A percentile compares a stretch with the other conserved stretches of the same genome.
Conservation (phyloP, 176 grass and related monocot species). For the Cocos nucifera region DNA sequence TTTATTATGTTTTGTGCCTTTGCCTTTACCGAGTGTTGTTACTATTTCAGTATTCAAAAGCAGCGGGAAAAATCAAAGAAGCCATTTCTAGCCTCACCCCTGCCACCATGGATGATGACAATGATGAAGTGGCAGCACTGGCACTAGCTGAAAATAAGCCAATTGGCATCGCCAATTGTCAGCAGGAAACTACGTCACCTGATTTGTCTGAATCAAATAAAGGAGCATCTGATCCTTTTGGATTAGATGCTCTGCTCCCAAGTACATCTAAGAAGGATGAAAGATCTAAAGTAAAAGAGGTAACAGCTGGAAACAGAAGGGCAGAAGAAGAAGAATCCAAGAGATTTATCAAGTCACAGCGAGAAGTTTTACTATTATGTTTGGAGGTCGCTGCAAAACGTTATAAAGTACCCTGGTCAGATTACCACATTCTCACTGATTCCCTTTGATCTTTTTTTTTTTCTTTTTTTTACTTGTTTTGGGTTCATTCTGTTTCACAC, state of each 20-base stretch:
- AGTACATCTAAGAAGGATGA: constrained; percentile 42
- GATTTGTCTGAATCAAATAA: constrained; percentile 13
- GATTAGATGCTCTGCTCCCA: constrained; percentile 60
- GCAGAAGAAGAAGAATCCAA: constrained; percentile 39
- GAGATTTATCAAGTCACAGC: constrained; percentile 48
- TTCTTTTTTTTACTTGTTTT: not conserved
- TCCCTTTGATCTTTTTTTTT: not conserved
- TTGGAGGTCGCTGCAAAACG: constrained; percentile 74
- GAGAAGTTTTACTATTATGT: constrained; percentile 76
- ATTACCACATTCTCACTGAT: not conserved
- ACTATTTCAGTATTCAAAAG: constrained; percentile 61
- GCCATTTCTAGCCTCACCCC: constrained; percentile 50
- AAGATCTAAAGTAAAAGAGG: constrained; percentile 36
- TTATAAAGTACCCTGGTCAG: constrained; percentile 72
- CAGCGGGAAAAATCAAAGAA: constrained; percentile 82
- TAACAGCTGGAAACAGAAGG: constrained; percentile 26
- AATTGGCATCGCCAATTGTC: constrained; percentile 4
- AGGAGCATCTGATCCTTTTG: constrained; percentile 65
- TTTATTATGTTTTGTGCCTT: too few species aligned
- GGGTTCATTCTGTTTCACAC: too few species aligned
- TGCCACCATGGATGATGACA: constrained; percentile 59
- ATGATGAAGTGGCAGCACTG: constrained; percentile 47
- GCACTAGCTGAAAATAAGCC: constrained; percentile 36
- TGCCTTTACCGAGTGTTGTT: too few species aligned
- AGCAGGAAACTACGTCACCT: not conserved